Evolutionary conservation across 352 stramenopile species (phyloP).

Genomic region (Blastocystis sp.): DNA sequence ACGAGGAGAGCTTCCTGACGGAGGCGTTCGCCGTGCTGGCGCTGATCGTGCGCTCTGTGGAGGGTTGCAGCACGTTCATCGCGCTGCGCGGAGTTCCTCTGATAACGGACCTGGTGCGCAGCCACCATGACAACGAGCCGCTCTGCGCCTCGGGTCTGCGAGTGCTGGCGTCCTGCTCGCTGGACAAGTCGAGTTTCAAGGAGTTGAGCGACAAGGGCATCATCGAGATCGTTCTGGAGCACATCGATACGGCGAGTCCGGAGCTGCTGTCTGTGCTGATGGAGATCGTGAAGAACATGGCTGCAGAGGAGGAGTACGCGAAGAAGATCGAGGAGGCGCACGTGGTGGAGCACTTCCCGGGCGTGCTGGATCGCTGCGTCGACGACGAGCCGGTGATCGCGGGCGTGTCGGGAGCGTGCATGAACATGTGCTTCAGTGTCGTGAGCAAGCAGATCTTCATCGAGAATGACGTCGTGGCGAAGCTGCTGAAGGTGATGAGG

Average conservation of each 20-base stretch:
- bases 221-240: conserved; percentile 26
- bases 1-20: not conserved
- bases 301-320: conserved; percentile 17
- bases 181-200: conserved; percentile 58
- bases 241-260: conserved; percentile 38
- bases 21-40: conserved; percentile 45
- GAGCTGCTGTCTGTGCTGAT: conserved; percentile 43
- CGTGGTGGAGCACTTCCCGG: conserved; percentile 29
- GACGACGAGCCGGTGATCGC: conserved; percentile 37
- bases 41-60: conserved; percentile 43
- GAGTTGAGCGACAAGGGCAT: conserved; percentile 44
- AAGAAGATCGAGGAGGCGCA: conserved; percentile 28
- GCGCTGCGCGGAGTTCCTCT: conserved; percentile 29
- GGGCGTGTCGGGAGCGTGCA: conserved; percentile 22
- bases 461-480: not conserved
- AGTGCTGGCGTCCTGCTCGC: conserved; percentile 48
- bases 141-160: conserved; percentile 46
- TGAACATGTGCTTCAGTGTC: conserved; percentile 37
- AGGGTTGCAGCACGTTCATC: conserved; percentile 52
- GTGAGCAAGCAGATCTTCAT: not conserved
- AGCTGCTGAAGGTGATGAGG: conserved; percentile 28
- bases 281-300: conserved; percentile 59
- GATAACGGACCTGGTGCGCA: conserved; percentile 54
- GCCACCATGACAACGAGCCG: conserved; percentile 38
- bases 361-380: not conserved